Base-by-base conservation (phyloP, 345 rosid genomes). In the Fremontodendron californicum region DNA sequence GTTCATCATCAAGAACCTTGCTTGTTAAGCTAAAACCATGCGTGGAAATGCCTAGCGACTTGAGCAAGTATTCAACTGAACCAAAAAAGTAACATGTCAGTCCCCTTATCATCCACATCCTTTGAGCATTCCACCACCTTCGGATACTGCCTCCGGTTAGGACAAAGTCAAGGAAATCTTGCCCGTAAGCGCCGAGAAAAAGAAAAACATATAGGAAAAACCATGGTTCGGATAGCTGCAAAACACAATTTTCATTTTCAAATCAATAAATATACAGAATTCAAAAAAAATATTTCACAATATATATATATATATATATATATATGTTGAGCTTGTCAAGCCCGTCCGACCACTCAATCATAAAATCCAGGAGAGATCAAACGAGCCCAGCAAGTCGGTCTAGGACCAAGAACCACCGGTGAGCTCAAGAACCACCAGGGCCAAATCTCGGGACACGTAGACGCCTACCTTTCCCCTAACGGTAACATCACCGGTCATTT, bases 121-220 rank as follows among this genome's bases (percentile, higher is more conserved):
- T 84, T 73, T 85, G 94, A 73, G 86, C 91, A 73, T 84, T 92
- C 93, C 93, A 89, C 98, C 97, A 92, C 78, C 48, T 85, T 16
- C 61, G 40, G 76, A 86, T 64, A 23, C 86, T 88, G 18, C 87
- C 88, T 23, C 87, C 85, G 25, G 73, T 87, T 6, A 83, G 23
- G 48, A 82, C 10, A 49, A 71, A 85, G 0, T 90, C 93, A 0
- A 77, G 8, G 9, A 83, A 31, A 48, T 85, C 93, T 76, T 87
- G 90, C 39, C 25, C 83, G 43, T 92, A 89, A 9, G 91, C 86
- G n/a, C 94, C 93, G 0, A 89, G 0, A 79, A 85, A 83, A 16
- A 92, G 85, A 77, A 94, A 88, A 35, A 60, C 42, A 80, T 92
- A 88, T n/a, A 94, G 76, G 71, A 82, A 57, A 78, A 91, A 91